Percentiles rank a stretch among this genome's conserved stretches.
Conservation (phyloP, 2,329 filamentous ascomycete species). For the Talaromyces sp. region DNA sequence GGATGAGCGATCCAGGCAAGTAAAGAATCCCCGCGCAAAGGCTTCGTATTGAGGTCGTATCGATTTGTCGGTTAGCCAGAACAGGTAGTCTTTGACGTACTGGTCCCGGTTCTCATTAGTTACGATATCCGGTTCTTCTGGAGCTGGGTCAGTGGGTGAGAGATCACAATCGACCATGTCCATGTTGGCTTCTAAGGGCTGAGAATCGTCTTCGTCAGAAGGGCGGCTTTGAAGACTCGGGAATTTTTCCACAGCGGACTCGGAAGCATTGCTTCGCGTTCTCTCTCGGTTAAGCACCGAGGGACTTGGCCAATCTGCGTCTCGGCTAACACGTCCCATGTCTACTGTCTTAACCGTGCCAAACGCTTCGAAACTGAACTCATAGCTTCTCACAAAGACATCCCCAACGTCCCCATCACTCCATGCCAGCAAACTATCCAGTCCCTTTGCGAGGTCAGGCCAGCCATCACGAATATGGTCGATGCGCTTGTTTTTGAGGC, state of each 20-base stretch:
- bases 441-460: conserved; percentile 71
- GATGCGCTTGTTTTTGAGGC: conserved; percentile 62
- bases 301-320: conserved; percentile 30
- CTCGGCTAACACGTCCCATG: conserved; percentile 43
- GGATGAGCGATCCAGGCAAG: conserved; percentile 66
- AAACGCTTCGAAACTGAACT: conserved; percentile 66
- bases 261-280: conserved; percentile 8
- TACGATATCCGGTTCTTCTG: conserved; percentile 62
- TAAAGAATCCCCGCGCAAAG: conserved; percentile 74
- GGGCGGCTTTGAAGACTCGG: neutral
- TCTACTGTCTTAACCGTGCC: conserved; percentile 51
- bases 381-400: conserved; percentile 77
- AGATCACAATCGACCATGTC: conserved; percentile 22
- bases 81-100: conserved; percentile 80
- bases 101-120: conserved; percentile 72
- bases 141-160: conserved; percentile 23
- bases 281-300: conserved; percentile 7
- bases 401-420: conserved; percentile 75
- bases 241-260: neutral
- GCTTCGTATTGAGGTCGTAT: conserved; percentile 72
- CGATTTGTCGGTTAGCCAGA: conserved; percentile 74
- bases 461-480: conserved; percentile 82
- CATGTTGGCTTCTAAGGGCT: conserved; percentile 15
- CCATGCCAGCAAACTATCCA: conserved; percentile 72
- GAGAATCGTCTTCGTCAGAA: neutral